phyloP scores from a whole-genome alignment of 75 land plant genomes.

The Selaginella moellendorffii region DNA sequence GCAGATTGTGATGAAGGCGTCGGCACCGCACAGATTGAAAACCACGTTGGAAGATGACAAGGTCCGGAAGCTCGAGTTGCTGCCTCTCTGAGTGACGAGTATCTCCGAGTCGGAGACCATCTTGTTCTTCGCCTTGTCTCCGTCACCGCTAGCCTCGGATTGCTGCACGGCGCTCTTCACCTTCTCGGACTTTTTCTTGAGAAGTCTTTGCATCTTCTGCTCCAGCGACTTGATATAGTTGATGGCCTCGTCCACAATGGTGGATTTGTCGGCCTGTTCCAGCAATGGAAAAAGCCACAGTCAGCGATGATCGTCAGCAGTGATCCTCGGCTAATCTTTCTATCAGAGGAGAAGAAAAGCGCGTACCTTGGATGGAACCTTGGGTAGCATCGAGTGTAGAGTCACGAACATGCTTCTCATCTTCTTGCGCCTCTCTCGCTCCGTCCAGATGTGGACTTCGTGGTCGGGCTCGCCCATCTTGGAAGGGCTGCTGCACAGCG shows the following conservation, averaged over 20 bases:
- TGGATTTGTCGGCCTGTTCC: constrained; percentile 73
- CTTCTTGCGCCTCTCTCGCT: constrained; percentile 6
- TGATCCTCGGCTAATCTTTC: no score
- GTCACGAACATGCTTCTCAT: constrained; percentile 17
- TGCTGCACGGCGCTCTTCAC: not conserved
- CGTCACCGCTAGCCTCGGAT: not conserved
- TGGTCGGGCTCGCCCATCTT: constrained; percentile 6
- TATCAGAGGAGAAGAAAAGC: no score
- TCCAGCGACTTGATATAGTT: constrained; percentile 42
- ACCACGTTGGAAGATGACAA: constrained; percentile 53
- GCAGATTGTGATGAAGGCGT: constrained; percentile 39
- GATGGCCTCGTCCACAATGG: constrained; percentile 72
- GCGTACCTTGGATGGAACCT: constrained; percentile 3
- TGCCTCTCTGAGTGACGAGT: not conserved
- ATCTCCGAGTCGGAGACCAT: not conserved
- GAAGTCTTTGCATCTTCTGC: constrained; percentile 27
- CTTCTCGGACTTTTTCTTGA: constrained; percentile 35
- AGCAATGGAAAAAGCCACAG: no score
- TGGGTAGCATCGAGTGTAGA: constrained; percentile 2
- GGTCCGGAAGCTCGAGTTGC: constrained; percentile 27
- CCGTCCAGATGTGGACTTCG: constrained; percentile 8
- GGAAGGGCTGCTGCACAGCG: constrained; percentile 2
- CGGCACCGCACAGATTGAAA: constrained; percentile 35
- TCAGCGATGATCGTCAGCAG: no score
- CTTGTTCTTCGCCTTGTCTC: no score